Base-by-base conservation (phyloP, 441 rosid species). In the Syzygium syzygioides region DNA sequence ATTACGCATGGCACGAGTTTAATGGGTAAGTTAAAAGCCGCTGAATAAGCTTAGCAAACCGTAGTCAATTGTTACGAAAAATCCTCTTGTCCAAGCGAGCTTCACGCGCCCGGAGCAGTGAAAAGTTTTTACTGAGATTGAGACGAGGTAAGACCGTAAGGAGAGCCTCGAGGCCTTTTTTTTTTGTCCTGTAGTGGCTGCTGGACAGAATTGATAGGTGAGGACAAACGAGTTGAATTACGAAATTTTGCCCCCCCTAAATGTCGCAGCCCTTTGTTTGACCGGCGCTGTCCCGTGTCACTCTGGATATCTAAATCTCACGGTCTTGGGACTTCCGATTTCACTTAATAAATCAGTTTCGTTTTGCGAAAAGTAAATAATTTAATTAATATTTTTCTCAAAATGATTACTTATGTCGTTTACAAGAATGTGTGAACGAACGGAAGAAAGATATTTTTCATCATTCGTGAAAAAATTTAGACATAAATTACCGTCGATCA, bases 401-500 rank as follows among this genome's bases (percentile, higher is more conserved):
- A 18, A 71, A 20, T 5, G 1, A 37, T 37, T 1, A 37, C 6
- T 37, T 71, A 20, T 20, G 3, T 37, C 1, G 13, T 10, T 37
- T 20, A 20, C 13, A 71, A 71, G 0, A 71, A 18, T 1, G 15
- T 5, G 23, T 68, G 2, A 17, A 1, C 0, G 17, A 53, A 52
- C 4, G 2, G 12, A 59, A 32, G 18, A 26, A 59, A 32, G 18
- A 7, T 14, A 0, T 30, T 3, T 7, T 30, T 30, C 7, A 2
- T 66, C 20, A 19, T 34, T 0, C 0, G 4, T 34, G 10, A 68
- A 32, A 19, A 7, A 4, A 2, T 4, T 9, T 4, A 4, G 0
- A 18, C 0, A 32, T 9, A 18, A 68, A 68, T 34, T 34, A 3
- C 5, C 2, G 0, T 19, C 0, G 0, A 68, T 68, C 0, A 34